These are phyloP conservation scores for Marasmius fiardii DNA, from an alignment of 1,284 basidiomycete species.

Conservation along the genomic window DNA sequence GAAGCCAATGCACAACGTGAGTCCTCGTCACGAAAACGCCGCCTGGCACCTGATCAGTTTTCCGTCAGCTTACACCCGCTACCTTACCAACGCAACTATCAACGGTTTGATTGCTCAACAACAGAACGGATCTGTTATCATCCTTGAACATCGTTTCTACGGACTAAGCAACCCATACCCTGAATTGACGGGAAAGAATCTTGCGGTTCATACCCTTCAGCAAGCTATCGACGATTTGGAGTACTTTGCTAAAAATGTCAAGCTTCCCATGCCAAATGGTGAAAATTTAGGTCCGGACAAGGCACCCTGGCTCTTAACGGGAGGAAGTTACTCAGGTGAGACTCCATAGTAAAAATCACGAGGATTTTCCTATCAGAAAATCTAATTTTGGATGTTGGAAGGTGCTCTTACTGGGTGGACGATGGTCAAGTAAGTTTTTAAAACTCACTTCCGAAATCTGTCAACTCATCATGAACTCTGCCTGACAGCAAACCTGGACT, in stretches of 20 bases:
- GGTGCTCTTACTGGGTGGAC: constrained; percentile 70
- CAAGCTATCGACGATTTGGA: constrained; percentile 71
- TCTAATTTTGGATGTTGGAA: not conserved
- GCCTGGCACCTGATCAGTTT: not conserved
- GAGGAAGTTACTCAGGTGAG: constrained; percentile 52
- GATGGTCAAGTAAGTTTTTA: constrained; percentile 57
- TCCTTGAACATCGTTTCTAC: constrained; percentile 50
- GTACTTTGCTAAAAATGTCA: constrained; percentile 66
- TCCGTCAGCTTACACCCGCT: constrained; percentile 46
- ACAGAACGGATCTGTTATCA: constrained; percentile 57
- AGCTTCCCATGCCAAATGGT: constrained; percentile 65
- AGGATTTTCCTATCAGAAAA: not conserved
- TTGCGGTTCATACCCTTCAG: constrained; percentile 60
- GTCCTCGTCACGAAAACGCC: not conserved
- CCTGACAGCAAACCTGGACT: constrained; percentile 53
- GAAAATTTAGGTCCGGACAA: constrained; percentile 50
- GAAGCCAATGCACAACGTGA: constrained; percentile 34
- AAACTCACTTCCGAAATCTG: constrained; percentile 13
- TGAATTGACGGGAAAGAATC: constrained; percentile 55
- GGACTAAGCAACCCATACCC: constrained; percentile 52
- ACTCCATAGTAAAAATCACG: not conserved
- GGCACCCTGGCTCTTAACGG: constrained; percentile 47
- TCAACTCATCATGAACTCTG: constrained; percentile 14
- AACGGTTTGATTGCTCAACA: constrained; percentile 68
- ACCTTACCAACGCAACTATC: constrained; percentile 63